Evolutionary conservation across 1,284 basidiomycete species (phyloP).

Genomic region (Apiotrichum akiyoshidainum): DNA sequence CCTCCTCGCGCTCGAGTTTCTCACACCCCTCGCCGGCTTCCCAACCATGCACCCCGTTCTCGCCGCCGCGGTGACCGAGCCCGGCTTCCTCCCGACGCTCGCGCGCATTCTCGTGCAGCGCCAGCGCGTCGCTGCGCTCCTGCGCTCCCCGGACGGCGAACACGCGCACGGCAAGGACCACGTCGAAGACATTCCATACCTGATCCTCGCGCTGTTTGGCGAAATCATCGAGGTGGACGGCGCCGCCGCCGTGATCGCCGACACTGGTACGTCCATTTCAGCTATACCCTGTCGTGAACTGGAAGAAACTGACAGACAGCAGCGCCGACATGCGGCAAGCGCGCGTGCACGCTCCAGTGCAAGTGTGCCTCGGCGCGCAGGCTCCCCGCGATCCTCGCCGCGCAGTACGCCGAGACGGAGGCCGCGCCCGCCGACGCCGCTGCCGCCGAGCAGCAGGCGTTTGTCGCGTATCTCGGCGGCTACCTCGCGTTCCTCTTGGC

Average conservation of each 20-base stretch:
- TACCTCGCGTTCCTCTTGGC: conserved; percentile 17
- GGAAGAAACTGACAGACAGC: neutral
- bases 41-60: neutral
- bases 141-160: neutral
- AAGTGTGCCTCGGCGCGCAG: conserved; percentile 2
- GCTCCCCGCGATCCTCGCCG: conserved; percentile 5
- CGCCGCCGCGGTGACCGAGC: neutral
- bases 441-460: neutral
- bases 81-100: neutral
- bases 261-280: conserved; percentile 1
- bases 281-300: neutral
- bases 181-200: conserved; percentile 7
- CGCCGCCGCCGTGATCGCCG: conserved; percentile 1
- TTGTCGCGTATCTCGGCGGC: conserved; percentile 4
- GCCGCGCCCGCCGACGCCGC: neutral
- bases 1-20: conserved; percentile 9
- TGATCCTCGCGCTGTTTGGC: conserved; percentile 6
- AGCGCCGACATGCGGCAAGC: conserved; percentile 13
- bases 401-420: conserved; percentile 9
- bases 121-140: neutral
- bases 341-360: conserved; percentile 11
- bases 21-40: conserved; percentile 6
- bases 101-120: neutral
- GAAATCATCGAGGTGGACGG: neutral
- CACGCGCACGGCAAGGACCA: neutral